These are phyloP conservation scores for Clitoria ternatea DNA, from an alignment of 306 rosid species.

Conservation along the genomic window DNA sequence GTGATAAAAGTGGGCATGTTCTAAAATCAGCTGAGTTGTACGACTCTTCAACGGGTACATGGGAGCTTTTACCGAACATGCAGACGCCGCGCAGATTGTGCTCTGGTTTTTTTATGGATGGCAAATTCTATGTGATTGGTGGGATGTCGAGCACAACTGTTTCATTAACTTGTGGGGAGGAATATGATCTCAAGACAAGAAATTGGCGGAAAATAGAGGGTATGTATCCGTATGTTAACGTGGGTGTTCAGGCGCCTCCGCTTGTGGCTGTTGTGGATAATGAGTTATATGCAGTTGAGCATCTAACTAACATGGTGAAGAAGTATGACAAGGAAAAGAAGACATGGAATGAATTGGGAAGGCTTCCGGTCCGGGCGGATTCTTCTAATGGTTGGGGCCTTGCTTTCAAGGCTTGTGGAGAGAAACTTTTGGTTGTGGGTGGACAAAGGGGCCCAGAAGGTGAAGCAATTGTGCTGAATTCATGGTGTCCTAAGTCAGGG, in stretches of 20 bases:
- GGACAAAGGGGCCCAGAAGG: conserved; percentile 96
- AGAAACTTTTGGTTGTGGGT: conserved; percentile 77
- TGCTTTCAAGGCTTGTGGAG: conserved; percentile 97
- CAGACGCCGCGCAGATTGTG: conserved; percentile 79
- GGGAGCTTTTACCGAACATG: conserved; percentile 83
- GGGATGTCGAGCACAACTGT: conserved; percentile 79
- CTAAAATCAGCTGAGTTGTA: conserved; percentile 74
- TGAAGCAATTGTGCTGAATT: conserved; percentile 67
- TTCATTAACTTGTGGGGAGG: conserved; percentile 90
- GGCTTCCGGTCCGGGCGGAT: conserved; percentile 92
- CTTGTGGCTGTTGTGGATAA: conserved; percentile 92
- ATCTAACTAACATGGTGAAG: conserved; percentile 82
- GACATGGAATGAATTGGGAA: conserved; percentile 73
- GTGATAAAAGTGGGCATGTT: conserved; percentile 70
- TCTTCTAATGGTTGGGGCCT: conserved; percentile 90
- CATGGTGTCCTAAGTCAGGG: conserved; percentile 84
- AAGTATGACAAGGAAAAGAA: conserved; percentile 73
- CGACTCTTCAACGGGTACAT: conserved; percentile 58
- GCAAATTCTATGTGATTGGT: conserved; percentile 85
- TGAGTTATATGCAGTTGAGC: conserved; percentile 77
- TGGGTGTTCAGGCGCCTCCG: conserved; percentile 90
- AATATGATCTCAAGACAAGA: conserved; percentile 63
- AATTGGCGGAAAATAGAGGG: conserved; percentile 77
- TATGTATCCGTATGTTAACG: conserved; percentile 79
- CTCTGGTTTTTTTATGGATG: conserved; percentile 86